phyloP scores from a whole-genome alignment of 306 rosid species.

The Ammopiptanthus mongolicus region DNA sequence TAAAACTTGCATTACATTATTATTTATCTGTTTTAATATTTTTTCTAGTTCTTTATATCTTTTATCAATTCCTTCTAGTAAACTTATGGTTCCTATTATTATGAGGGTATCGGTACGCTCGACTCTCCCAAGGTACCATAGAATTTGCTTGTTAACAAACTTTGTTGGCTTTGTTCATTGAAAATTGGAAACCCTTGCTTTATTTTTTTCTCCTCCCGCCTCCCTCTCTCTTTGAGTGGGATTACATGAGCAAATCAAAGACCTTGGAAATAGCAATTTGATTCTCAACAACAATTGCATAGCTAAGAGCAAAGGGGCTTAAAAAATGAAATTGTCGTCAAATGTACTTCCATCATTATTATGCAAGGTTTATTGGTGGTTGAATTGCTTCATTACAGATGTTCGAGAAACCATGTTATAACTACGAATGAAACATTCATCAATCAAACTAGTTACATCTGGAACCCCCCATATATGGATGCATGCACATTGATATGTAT shows the following conservation, averaged over 20 bases:
- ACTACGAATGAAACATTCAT: not conserved
- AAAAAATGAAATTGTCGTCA: not conserved
- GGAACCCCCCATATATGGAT: not conserved
- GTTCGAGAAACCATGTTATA: not conserved
- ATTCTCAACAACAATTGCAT: constrained; percentile 4
- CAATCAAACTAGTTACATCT: not conserved
- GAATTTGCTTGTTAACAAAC: too few species aligned
- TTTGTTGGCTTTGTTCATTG: constrained; percentile 12
- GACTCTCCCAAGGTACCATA: too few species aligned
- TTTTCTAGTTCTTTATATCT: too few species aligned
- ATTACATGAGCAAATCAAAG: not conserved
- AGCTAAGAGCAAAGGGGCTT: constrained; percentile 1
- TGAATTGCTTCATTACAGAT: constrained; percentile 6
- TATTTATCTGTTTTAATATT: too few species aligned
- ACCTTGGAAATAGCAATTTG: not conserved
- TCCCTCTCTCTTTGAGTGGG: not conserved
- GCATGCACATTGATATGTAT: not conserved
- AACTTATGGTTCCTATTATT: too few species aligned
- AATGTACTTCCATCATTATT: not conserved
- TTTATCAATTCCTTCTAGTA: too few species aligned
- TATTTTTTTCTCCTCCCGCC: not conserved
- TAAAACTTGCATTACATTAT: too few species aligned
- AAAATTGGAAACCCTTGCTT: not conserved
- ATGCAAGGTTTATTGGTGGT: not conserved
- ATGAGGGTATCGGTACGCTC: too few species aligned